Evolutionary conservation across 805 yeast genomes (phyloP).

Genomic region (Yarrowia sp.): DNA sequence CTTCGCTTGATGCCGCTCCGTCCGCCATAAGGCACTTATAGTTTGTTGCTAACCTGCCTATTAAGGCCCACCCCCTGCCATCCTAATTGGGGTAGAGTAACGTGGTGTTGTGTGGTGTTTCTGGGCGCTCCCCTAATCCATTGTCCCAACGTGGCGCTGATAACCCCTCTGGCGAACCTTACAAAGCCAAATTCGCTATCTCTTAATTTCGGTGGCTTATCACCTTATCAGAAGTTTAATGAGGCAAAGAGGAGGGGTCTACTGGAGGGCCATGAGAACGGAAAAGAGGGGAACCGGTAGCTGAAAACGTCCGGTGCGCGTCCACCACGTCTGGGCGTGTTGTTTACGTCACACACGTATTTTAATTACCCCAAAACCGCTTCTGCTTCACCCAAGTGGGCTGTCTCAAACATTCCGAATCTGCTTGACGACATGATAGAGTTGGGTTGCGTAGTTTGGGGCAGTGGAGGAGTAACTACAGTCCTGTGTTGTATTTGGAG

Average conservation of each 20-base stretch:
- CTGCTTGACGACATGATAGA: slow-evolving; percentile 2
- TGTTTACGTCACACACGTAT: not conserved
- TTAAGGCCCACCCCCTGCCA: slow-evolving; percentile 33
- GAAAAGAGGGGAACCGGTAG: not conserved
- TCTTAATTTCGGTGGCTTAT: slow-evolving; percentile 37
- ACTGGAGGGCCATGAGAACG: not conserved
- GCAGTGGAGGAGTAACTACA: slow-evolving; percentile 23
- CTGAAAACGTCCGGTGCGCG: not conserved
- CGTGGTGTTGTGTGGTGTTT: slow-evolving; percentile 24
- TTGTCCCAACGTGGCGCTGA: slow-evolving; percentile 35
- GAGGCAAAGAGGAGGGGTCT: slow-evolving; percentile 2
- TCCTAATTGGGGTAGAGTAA: slow-evolving; percentile 31
- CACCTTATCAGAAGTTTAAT: slow-evolving; percentile 37
- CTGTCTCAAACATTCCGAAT: slow-evolving; percentile 22
- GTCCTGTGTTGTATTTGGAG: slow-evolving; percentile 11
- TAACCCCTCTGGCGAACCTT: slow-evolving; percentile 26
- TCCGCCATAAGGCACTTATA: slow-evolving; percentile 21
- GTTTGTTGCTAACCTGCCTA: slow-evolving; percentile 35
- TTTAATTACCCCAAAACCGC: too few species aligned
- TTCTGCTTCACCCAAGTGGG: not conserved
- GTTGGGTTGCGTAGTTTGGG: slow-evolving; percentile 27
- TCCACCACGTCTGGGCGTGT: not conserved
- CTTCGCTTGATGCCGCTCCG: not conserved
- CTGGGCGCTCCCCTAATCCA: slow-evolving; percentile 5
- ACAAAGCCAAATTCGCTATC: slow-evolving; percentile 17